A percentile compares a stretch with the other conserved stretches of the same genome.
Conservation (phyloP, 805 yeast species). For the Kodamaea jinghongensis region DNA sequence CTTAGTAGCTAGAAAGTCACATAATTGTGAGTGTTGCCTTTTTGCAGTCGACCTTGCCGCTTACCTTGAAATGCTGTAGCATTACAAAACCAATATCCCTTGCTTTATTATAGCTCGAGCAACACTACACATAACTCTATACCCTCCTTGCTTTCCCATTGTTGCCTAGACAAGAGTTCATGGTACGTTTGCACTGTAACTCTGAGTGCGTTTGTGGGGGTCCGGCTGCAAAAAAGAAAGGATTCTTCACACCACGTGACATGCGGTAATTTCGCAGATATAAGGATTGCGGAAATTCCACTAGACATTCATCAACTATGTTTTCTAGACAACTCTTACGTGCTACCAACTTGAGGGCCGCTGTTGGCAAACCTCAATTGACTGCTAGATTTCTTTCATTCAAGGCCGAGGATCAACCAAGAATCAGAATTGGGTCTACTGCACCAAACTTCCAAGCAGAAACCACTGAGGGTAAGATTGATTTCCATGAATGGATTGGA, state of each 20-base stretch:
- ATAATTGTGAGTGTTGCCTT: too few species aligned
- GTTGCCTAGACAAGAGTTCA: too few species aligned
- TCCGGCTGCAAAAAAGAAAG: constrained; percentile 5
- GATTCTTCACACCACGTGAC: constrained; percentile 8
- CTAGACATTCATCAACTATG: too few species aligned
- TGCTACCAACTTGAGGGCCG: constrained; percentile 5
- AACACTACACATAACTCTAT: too few species aligned
- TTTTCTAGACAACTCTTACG: constrained; percentile 21
- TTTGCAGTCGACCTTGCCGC: too few species aligned
- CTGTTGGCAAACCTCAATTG: constrained; percentile 6
- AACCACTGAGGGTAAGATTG: constrained; percentile 60
- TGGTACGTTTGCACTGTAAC: too few species aligned
- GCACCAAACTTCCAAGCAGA: constrained; percentile 70
- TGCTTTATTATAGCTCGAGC: too few species aligned
- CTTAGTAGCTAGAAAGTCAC: too few species aligned
- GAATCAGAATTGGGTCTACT: constrained; percentile 53
- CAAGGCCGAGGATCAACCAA: constrained; percentile 39
- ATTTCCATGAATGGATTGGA: constrained; percentile 62
- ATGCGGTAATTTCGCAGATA: constrained; percentile 3
- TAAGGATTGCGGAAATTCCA: not conserved
- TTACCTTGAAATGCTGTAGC: too few species aligned
- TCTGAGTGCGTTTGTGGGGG: too few species aligned
- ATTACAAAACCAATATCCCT: too few species aligned
- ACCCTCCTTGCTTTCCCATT: too few species aligned
- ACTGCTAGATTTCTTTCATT: constrained; percentile 26